Conservation (phyloP, 495 filamentous ascomycete genomes). For the Aspergillus biplanus region DNA sequence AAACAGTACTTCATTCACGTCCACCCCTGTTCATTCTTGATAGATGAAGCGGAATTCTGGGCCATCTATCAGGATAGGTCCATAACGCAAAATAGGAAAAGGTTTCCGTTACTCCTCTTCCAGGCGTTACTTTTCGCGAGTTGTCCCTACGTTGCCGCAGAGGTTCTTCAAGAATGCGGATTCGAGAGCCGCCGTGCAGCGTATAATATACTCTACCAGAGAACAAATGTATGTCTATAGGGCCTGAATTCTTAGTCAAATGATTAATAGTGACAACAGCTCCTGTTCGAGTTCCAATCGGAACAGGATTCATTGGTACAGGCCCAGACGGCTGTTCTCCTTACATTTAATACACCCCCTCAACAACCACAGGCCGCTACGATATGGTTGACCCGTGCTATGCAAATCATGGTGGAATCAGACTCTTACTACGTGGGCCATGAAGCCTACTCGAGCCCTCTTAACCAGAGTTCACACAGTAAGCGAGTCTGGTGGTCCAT, state of each 20-base stretch:
- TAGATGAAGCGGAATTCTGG: background rate
- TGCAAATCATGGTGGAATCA: background rate
- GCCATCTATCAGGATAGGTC: background rate
- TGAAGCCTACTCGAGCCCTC: background rate
- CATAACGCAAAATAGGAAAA: background rate
- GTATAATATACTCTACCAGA: background rate
- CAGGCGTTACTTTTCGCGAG: background rate
- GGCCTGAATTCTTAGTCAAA: background rate
- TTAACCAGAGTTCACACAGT: background rate
- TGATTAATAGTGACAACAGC: background rate
- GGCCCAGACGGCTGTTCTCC: background rate
- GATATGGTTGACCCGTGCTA: background rate
- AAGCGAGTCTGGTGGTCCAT: constrained; percentile 1
- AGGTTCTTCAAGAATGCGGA: background rate
- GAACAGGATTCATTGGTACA: background rate
- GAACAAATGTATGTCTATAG: background rate
- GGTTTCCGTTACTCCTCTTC: background rate
- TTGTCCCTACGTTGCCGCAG: background rate
- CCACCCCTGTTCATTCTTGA: background rate
- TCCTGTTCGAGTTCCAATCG: background rate
- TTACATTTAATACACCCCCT: background rate
- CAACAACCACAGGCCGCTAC: background rate
- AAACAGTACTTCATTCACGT: background rate
- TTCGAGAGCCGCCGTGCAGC: background rate
- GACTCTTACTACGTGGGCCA: background rate